These are phyloP conservation scores for Fusarium sp. DNA, from an alignment of 2,329 filamentous ascomycete species.

Conservation along the genomic window DNA sequence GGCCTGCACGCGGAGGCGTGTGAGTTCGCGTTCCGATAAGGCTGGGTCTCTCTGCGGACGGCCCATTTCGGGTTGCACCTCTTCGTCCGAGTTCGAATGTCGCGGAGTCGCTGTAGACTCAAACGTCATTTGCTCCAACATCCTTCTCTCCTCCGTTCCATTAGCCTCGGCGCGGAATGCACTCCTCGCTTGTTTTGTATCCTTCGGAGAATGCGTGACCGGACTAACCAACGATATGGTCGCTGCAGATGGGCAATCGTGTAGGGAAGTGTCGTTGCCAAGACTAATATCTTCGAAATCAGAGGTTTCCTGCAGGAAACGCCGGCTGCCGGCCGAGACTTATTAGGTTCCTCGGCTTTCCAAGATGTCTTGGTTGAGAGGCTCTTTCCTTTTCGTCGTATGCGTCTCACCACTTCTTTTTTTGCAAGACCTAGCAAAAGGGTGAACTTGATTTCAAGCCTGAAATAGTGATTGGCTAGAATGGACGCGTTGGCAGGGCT, in stretches of 20 bases:
- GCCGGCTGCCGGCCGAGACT: neutral
- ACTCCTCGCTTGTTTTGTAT: neutral
- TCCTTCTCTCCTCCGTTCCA: neutral
- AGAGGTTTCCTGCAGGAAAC: too few relatives aligned
- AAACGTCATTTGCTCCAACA: neutral
- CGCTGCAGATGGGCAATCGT: too few relatives aligned
- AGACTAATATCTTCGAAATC: too few relatives aligned
- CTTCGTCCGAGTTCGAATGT: neutral
- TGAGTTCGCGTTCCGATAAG: neutral
- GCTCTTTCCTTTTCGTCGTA: neutral
- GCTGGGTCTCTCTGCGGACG: neutral
- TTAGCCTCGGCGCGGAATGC: neutral
- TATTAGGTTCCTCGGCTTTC: neutral
- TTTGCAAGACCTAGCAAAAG: neutral
- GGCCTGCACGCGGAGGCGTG: neutral
- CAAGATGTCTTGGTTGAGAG: neutral
- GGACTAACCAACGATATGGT: neutral
- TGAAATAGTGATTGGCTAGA: neutral
- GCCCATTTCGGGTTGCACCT: neutral
- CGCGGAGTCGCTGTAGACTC: neutral
- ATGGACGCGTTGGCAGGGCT: neutral
- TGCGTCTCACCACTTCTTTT: neutral
- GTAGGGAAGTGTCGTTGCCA: too few relatives aligned
- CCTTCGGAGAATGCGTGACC: neutral
- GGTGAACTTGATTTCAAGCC: neutral